These are phyloP conservation scores for Phytophthora citricola DNA, from an alignment of 352 stramenopile genomes.

Conservation along the genomic window DNA sequence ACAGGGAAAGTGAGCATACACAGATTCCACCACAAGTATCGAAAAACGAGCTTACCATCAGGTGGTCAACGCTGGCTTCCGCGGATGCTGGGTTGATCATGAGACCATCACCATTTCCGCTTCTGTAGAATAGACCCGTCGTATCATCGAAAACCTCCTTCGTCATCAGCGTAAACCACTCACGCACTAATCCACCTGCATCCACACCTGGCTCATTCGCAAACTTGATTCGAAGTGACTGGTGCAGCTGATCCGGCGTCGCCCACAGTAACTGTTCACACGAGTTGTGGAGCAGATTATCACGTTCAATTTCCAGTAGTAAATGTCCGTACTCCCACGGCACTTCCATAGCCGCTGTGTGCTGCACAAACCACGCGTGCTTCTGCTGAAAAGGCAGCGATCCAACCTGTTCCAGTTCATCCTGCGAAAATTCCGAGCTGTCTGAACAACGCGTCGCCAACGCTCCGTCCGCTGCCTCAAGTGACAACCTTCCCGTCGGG, in stretches of 20 bases:
- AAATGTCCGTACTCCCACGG: slow-evolving; percentile 90
- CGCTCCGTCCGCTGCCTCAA: slow-evolving; percentile 73
- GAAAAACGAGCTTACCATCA: slow-evolving; percentile 60
- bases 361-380: slow-evolving; percentile 89
- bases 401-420: slow-evolving; percentile 77
- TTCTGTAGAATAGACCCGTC: slow-evolving; percentile 84
- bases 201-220: slow-evolving; percentile 92
- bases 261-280: slow-evolving; percentile 89
- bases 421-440: slow-evolving; percentile 66
- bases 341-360: slow-evolving; percentile 85
- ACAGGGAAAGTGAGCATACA: slow-evolving; percentile 17
- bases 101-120: slow-evolving; percentile 74
- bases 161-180: slow-evolving; percentile 93
- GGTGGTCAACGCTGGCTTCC: slow-evolving; percentile 85
- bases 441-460: slow-evolving; percentile 63
- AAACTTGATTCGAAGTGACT: slow-evolving; percentile 92
- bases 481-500: slow-evolving; percentile 70
- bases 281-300: slow-evolving; percentile 91
- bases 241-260: slow-evolving; percentile 81
- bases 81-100: slow-evolving; percentile 87
- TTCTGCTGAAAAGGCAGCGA: slow-evolving; percentile 87
- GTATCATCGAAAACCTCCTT: slow-evolving; percentile 90
- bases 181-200: slow-evolving; percentile 89
- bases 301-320: slow-evolving; percentile 85
- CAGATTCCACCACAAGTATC: not conserved